Conservation (phyloP, 371 early-diverging fungal species). For the Mucor racemosus region DNA sequence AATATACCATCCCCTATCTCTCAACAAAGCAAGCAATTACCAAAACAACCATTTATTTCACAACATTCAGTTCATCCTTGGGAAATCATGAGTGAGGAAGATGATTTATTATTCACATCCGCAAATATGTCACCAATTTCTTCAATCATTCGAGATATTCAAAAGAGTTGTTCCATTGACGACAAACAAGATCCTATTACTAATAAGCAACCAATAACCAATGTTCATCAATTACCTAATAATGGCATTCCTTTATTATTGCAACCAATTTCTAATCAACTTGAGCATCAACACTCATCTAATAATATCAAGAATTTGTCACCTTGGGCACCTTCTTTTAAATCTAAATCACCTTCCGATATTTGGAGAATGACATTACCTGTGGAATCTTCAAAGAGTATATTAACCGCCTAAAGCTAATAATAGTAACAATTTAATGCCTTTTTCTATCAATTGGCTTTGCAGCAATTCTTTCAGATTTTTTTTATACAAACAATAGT, state of each 20-base stretch:
- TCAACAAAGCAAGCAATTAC: neutral
- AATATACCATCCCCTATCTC: neutral
- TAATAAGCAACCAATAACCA: neutral
- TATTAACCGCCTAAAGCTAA: conserved; percentile 16
- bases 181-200: neutral
- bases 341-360: conserved; percentile 13
- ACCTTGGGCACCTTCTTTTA: conserved; percentile 27
- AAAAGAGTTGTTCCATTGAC: conserved; percentile 19
- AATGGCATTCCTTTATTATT: conserved; percentile 16
- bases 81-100: conserved; percentile 1
- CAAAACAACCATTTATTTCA: neutral
- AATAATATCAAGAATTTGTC: conserved; percentile 6
- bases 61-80: neutral
- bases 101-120: conserved; percentile 3
- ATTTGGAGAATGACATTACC: conserved; percentile 26
- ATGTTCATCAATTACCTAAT: neutral
- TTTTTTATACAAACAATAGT: neutral
- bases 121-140: conserved; percentile 20
- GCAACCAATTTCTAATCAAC: conserved; percentile 4
- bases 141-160: conserved; percentile 25
- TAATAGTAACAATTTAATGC: neutral
- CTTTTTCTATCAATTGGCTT: neutral
- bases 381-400: conserved; percentile 16
- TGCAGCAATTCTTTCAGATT: neutral
- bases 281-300: neutral